Evolutionary conservation across 2,329 filamentous ascomycete genomes (phyloP).

Genomic region (Pseudogymnoascus sp.): DNA sequence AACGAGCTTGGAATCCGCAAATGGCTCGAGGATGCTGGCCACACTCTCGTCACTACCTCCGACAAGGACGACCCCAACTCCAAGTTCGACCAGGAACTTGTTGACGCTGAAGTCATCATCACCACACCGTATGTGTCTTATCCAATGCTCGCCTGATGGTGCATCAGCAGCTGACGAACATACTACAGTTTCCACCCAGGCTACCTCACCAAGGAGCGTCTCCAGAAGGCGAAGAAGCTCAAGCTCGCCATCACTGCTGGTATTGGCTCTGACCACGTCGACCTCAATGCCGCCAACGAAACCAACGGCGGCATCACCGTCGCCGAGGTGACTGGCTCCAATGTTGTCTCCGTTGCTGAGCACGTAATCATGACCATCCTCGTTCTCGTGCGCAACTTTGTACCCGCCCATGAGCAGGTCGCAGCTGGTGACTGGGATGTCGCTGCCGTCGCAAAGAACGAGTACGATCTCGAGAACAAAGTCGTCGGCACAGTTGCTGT

Average conservation of each 20-base stretch:
- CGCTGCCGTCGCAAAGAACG: conserved; percentile 92
- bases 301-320: conserved; percentile 97
- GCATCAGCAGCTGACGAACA: conserved; percentile 9
- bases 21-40: conserved; percentile 95
- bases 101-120: conserved; percentile 97
- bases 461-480: conserved; percentile 96
- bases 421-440: conserved; percentile 89
- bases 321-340: conserved; percentile 94
- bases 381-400: conserved; percentile 92
- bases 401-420: conserved; percentile 93
- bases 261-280: conserved; percentile 97
- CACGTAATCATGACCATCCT: conserved; percentile 99
- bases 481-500: conserved; percentile 96
- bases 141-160: background rate
- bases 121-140: conserved; percentile 71
- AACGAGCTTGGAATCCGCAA: conserved; percentile 96
- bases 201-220: conserved; percentile 92
- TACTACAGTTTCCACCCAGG: conserved; percentile 82
- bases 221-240: conserved; percentile 97
- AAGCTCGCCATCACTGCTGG: conserved; percentile 96
- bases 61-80: conserved; percentile 96
- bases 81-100: conserved; percentile 89
- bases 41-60: conserved; percentile 93
- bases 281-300: conserved; percentile 93
- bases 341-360: conserved; percentile 97